A percentile compares a stretch with the other conserved stretches of the same genome.
These are phyloP conservation scores for Tilletia indica DNA, from an alignment of 1,284 basidiomycete species.

Conservation along the genomic window DNA sequence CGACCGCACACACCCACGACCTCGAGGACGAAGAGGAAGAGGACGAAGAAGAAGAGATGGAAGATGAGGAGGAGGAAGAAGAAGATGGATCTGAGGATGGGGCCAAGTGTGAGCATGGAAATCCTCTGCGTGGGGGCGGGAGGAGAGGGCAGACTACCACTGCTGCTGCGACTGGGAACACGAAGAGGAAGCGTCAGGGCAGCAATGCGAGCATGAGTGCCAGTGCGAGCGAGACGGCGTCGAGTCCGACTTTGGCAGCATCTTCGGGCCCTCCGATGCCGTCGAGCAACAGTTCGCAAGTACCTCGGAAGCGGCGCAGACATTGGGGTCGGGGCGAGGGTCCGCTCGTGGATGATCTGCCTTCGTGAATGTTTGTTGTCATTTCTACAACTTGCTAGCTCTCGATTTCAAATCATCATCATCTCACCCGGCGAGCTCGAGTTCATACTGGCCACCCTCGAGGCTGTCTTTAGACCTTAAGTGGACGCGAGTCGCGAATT, in stretches of 20 bases:
- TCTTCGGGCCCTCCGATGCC: not conserved
- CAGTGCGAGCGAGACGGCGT: not conserved
- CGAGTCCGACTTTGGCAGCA: not conserved
- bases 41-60: not conserved
- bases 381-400: no score
- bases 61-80: not conserved
- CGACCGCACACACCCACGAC: not conserved
- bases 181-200: not conserved
- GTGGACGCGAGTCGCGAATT: no score
- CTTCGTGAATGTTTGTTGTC: no score
- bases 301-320: conserved; percentile 2
- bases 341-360: not conserved
- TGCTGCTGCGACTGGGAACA: not conserved
- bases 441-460: no score
- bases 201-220: not conserved
- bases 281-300: not conserved
- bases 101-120: not conserved
- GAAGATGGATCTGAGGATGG: not conserved
- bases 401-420: no score
- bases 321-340: conserved; percentile 15
- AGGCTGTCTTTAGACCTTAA: no score
- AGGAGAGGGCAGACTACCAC: no score
- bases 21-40: conserved; percentile 1
- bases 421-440: no score
- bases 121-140: not conserved